phyloP scores from a whole-genome alignment of 208 protist species.

The Crithidia sp. region DNA sequence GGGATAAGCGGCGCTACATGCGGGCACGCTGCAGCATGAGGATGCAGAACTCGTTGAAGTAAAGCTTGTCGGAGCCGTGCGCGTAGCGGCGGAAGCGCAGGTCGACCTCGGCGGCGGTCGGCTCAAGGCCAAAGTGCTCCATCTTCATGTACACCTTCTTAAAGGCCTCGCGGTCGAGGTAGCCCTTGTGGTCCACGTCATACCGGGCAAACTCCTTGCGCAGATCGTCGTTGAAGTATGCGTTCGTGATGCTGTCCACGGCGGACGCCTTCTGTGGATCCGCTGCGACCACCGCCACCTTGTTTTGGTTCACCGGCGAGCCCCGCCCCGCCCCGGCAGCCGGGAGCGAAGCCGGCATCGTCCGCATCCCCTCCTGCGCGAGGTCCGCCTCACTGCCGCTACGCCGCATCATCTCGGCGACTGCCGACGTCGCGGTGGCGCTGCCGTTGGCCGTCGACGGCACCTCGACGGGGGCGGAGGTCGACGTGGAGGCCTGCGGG shows the following conservation, averaged over 20 bases:
- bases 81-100: constrained; percentile 60
- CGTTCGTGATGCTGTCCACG: constrained; percentile 7
- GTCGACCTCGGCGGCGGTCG: constrained; percentile 55
- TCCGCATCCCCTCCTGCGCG: constrained; percentile 3
- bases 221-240: constrained; percentile 66
- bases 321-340: neutral
- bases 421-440: neutral
- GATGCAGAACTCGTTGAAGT: constrained; percentile 84
- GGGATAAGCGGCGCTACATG: constrained; percentile 39
- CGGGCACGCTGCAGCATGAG: constrained; percentile 85
- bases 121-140: constrained; percentile 82
- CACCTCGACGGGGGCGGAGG: neutral
- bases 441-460: neutral
- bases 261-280: constrained; percentile 1
- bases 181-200: constrained; percentile 58
- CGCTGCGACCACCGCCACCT: neutral
- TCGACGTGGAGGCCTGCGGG: neutral
- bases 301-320: neutral
- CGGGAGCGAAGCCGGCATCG: neutral
- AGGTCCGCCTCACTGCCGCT: neutral
- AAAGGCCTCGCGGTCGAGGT: constrained; percentile 77
- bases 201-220: constrained; percentile 63
- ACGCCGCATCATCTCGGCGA: neutral
- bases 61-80: constrained; percentile 51
- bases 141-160: constrained; percentile 72